A percentile compares a stretch with the other conserved stretches of the same genome.
These are phyloP conservation scores for Adansonia digitata DNA, from an alignment of 345 rosid genomes.

Conservation along the genomic window DNA sequence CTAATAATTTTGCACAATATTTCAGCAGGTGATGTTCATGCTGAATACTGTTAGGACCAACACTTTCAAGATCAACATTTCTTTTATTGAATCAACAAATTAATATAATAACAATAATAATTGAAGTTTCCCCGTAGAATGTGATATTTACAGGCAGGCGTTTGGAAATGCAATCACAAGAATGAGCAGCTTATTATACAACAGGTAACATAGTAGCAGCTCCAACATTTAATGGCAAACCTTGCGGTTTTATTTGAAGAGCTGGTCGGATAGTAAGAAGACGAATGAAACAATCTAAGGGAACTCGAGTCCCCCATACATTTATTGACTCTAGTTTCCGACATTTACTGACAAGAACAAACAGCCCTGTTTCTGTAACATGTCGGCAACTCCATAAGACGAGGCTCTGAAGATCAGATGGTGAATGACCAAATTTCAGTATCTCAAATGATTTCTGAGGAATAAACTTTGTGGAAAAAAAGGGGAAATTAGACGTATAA, in stretches of 20 bases:
- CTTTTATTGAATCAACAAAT: neutral
- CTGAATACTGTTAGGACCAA: neutral
- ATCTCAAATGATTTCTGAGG: neutral
- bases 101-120: neutral
- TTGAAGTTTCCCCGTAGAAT: neutral
- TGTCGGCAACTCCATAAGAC: conserved; percentile 93
- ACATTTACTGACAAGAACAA: conserved; percentile 61
- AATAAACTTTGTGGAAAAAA: neutral
- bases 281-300: conserved; percentile 56
- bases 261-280: conserved; percentile 62
- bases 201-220: conserved; percentile 36
- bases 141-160: neutral
- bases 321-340: conserved; percentile 66
- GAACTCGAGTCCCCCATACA: conserved; percentile 83
- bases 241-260: conserved; percentile 57
- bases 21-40: neutral
- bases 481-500: neutral
- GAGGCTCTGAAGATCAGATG: conserved; percentile 41
- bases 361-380: conserved; percentile 65
- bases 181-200: conserved; percentile 23
- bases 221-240: conserved; percentile 35
- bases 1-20: too few species aligned
- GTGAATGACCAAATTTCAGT: neutral
- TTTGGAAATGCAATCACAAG: neutral
- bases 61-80: neutral